Conservation (phyloP, 2,329 filamentous ascomycete species). For the Trichocomaceae sp. region DNA sequence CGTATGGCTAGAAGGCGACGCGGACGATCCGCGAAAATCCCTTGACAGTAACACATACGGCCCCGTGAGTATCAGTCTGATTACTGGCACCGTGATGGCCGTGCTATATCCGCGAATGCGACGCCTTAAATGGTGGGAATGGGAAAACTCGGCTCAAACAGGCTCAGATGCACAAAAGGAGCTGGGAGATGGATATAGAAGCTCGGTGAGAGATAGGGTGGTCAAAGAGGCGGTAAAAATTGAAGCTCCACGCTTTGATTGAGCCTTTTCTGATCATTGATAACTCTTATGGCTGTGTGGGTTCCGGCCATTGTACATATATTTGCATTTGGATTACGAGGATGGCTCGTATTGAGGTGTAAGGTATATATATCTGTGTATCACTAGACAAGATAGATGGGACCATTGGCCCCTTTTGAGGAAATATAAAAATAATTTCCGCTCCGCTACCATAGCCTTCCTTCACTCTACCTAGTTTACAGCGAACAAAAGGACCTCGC, state of each 20-base stretch:
- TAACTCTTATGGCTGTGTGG: no score
- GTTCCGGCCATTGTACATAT: conserved; percentile 6
- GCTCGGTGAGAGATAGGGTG: conserved; percentile 30
- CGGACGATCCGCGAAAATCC: conserved; percentile 56
- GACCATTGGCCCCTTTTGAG: background rate
- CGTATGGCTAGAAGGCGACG: conserved; percentile 94
- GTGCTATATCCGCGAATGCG: conserved; percentile 58
- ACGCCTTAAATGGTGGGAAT: conserved; percentile 31
- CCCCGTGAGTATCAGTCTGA: conserved; percentile 66
- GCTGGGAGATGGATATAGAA: conserved; percentile 23
- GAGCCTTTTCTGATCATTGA: background rate
- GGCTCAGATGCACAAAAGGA: conserved; percentile 19
- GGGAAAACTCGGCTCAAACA: conserved; percentile 28
- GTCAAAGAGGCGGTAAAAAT: conserved; percentile 33
- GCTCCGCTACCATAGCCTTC: background rate
- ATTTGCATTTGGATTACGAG: conserved; percentile 7
- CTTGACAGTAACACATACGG: conserved; percentile 88
- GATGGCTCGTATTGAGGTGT: background rate
- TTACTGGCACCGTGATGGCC: conserved; percentile 67
- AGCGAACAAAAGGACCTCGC: no score
- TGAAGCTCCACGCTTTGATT: conserved; percentile 24
- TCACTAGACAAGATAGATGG: conserved; percentile 11
- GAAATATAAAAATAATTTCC: conserved; percentile 12
- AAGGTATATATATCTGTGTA: conserved; percentile 19
- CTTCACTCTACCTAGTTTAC: no score